Evolutionary conservation across 345 rosid genomes (phyloP).

Genomic region (Populus euphratica): DNA sequence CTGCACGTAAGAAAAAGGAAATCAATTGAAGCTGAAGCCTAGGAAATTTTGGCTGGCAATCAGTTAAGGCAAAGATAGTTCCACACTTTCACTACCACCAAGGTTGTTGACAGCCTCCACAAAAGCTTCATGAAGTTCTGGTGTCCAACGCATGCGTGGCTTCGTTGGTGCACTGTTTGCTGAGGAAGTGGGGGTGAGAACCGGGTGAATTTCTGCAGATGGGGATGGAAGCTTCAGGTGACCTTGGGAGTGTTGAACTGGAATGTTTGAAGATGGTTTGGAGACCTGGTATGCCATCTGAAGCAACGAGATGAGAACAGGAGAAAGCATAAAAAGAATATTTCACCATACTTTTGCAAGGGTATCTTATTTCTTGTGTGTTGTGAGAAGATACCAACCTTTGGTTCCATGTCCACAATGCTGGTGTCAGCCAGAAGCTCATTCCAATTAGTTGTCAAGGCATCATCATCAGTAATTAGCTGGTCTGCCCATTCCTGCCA

Average conservation of each 20-base stretch:
- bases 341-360: not conserved
- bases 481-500: slow-evolving; percentile 91
- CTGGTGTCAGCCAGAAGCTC: slow-evolving; percentile 54
- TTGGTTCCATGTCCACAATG: slow-evolving; percentile 45
- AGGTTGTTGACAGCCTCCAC: slow-evolving; percentile 84
- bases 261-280: slow-evolving; percentile 30
- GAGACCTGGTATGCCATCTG: slow-evolving; percentile 55
- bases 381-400: slow-evolving; percentile 41
- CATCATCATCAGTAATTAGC: slow-evolving; percentile 64
- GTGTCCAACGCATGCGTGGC: slow-evolving; percentile 95
- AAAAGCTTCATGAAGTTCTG: slow-evolving; percentile 84
- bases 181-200: slow-evolving; percentile 44
- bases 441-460: slow-evolving; percentile 50
- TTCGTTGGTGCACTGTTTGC: slow-evolving; percentile 59
- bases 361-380: slow-evolving; percentile 7
- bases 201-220: slow-evolving; percentile 48
- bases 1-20: slow-evolving; percentile 34
- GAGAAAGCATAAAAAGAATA: slow-evolving; percentile 15
- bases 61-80: not conserved
- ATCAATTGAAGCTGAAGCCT: slow-evolving; percentile 26
- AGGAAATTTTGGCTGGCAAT: not conserved
- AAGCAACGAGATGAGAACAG: slow-evolving; percentile 30
- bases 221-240: slow-evolving; percentile 49
- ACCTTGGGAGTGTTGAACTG: slow-evolving; percentile 42
- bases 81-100: slow-evolving; percentile 80